Percentiles rank a stretch among this genome's conserved stretches.
Evolutionary conservation across 2,329 filamentous ascomycete species (phyloP).

Genomic region (Pseudopithomyces chartarum): DNA sequence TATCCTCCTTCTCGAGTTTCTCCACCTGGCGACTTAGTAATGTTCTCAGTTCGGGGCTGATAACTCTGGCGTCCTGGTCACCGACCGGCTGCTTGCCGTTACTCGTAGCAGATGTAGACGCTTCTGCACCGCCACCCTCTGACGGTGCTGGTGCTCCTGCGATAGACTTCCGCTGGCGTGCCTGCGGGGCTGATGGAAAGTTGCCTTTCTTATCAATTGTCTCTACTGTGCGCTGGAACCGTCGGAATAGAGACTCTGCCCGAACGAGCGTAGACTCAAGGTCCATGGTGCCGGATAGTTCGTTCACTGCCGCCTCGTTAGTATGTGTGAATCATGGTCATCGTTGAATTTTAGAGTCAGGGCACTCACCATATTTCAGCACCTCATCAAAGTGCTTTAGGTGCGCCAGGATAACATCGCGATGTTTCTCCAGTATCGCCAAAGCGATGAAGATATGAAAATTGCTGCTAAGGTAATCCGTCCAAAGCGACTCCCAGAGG

Average conservation of each 20-base stretch:
- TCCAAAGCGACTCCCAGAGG: slow-evolving; percentile 94
- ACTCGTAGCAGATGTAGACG: slow-evolving; percentile 34
- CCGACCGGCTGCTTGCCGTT: slow-evolving; percentile 41
- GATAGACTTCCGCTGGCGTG: slow-evolving; percentile 55
- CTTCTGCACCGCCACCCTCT: slow-evolving; percentile 20
- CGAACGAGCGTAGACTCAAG: slow-evolving; percentile 83
- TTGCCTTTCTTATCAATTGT: slow-evolving; percentile 90
- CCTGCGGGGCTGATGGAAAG: slow-evolving; percentile 66
- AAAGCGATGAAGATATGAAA: slow-evolving; percentile 95
- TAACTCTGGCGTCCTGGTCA: slow-evolving; percentile 55
- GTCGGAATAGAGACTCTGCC: slow-evolving; percentile 84
- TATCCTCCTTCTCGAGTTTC: slow-evolving; percentile 53
- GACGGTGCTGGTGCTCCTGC: slow-evolving; percentile 26
- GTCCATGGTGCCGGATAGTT: slow-evolving; percentile 91
- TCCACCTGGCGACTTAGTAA: slow-evolving; percentile 66
- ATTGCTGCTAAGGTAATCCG: slow-evolving; percentile 83
- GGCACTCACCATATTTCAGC: slow-evolving; percentile 81
- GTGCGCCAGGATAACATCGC: slow-evolving; percentile 96
- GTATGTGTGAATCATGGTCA: too few relatives aligned
- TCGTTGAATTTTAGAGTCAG: too few relatives aligned
- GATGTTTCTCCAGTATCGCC: slow-evolving; percentile 92
- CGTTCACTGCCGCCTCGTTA: slow-evolving; percentile 72
- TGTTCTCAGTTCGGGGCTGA: slow-evolving; percentile 66
- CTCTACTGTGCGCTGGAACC: slow-evolving; percentile 87
- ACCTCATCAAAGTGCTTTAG: slow-evolving; percentile 95